Conservation (phyloP, 306 rosid genomes). For the Medicago arabica region DNA sequence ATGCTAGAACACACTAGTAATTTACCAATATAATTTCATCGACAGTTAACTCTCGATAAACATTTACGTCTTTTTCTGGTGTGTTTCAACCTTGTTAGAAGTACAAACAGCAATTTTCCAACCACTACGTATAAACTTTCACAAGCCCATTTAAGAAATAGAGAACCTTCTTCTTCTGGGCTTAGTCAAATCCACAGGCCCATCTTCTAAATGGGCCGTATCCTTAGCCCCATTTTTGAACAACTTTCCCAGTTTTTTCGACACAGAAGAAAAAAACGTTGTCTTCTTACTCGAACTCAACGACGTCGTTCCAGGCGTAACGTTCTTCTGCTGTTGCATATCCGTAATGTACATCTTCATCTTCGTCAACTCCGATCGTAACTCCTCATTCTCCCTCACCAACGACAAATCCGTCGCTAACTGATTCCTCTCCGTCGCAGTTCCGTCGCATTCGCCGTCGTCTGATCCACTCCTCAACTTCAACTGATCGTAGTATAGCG, state of each 20-base stretch:
- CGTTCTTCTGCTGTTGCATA: slow-evolving; percentile 50
- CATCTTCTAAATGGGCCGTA: slow-evolving; percentile 65
- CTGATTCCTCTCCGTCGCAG: slow-evolving; percentile 47
- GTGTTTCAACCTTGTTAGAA: too few species aligned
- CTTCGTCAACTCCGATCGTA: slow-evolving; percentile 69
- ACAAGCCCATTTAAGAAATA: slow-evolving; percentile 48
- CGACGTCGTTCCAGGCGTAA: slow-evolving; percentile 42
- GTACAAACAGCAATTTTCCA: too few species aligned
- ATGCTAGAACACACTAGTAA: too few species aligned
- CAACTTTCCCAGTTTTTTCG: slow-evolving; percentile 71
- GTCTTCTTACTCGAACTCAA: slow-evolving; percentile 38
- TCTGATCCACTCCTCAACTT: slow-evolving; percentile 68
- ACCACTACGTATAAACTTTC: background rate
- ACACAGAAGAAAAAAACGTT: slow-evolving; percentile 72
- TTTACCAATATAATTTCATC: too few species aligned
- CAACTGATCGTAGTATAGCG: slow-evolving; percentile 84
- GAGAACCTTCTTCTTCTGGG: slow-evolving; percentile 96
- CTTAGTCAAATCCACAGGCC: slow-evolving; percentile 57
- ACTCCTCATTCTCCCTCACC: slow-evolving; percentile 77
- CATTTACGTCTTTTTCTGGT: too few species aligned
- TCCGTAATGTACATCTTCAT: slow-evolving; percentile 83
- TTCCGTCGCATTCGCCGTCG: slow-evolving; percentile 27
- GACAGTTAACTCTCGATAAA: too few species aligned
- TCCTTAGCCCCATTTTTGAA: slow-evolving; percentile 81
- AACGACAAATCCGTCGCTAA: slow-evolving; percentile 69